These are phyloP conservation scores for Sonneratia alba DNA, from an alignment of 345 rosid genomes.

Conservation along the genomic window DNA sequence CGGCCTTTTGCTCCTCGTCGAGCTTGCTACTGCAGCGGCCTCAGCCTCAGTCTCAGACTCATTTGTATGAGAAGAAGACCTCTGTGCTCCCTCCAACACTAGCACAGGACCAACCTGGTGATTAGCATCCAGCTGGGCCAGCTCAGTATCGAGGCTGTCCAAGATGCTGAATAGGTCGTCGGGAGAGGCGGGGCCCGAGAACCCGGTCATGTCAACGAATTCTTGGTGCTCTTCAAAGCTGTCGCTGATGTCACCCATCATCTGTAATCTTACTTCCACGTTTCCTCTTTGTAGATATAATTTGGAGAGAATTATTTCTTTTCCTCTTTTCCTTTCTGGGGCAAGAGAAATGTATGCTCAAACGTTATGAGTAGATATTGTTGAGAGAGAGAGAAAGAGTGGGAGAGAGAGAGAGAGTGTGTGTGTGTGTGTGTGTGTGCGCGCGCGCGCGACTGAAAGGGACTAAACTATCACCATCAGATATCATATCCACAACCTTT, in stretches of 20 bases:
- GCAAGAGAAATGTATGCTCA: background rate
- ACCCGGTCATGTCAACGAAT: conserved; percentile 13
- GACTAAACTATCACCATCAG: conserved; percentile 20
- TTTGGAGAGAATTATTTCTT: background rate
- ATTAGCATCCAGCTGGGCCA: conserved; percentile 38
- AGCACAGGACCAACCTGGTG: background rate
- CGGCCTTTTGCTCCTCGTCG: conserved; percentile 36
- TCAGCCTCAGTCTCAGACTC: conserved; percentile 14
- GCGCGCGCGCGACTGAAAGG: background rate
- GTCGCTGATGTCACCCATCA: background rate
- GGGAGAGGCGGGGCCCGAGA: conserved; percentile 7
- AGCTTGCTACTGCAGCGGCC: conserved; percentile 9
- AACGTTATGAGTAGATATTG: background rate
- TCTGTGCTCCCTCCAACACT: conserved; percentile 1
- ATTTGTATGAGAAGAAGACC: conserved; percentile 25
- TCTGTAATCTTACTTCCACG: background rate
- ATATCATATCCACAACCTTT: background rate
- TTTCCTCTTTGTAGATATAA: too few species aligned
- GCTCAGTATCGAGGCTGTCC: conserved; percentile 59
- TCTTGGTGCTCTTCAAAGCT: conserved; percentile 10
- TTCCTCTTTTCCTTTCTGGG: background rate
- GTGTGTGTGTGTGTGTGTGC: too few species aligned
- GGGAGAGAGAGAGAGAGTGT: background rate
- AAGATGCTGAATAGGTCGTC: conserved; percentile 78
- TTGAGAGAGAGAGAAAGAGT: background rate